Percentiles rank a stretch among this genome's conserved stretches.
phyloP scores from a whole-genome alignment of 768 basidiomycete genomes.

The Amanita pallidorosea region DNA sequence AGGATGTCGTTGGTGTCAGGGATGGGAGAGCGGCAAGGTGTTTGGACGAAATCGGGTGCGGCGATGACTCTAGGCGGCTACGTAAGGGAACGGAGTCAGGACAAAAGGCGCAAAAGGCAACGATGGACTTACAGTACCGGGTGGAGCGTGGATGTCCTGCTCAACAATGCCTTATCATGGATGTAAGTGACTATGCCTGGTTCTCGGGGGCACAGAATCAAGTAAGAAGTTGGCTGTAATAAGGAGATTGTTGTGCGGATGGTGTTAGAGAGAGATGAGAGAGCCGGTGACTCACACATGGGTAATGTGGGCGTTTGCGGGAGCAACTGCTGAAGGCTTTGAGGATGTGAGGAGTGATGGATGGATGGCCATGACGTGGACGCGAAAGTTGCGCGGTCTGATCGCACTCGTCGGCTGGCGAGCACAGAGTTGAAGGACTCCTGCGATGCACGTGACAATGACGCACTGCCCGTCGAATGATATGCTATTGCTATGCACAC shows the following conservation, averaged over 20 bases:
- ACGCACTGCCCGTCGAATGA: neutral
- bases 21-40: slow-evolving; percentile 49
- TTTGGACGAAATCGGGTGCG: slow-evolving; percentile 47
- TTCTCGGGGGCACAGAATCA: slow-evolving; percentile 64
- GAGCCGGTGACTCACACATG: neutral
- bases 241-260: neutral
- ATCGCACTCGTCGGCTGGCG: too few species aligned
- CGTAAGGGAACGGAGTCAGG: neutral
- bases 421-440: too few species aligned
- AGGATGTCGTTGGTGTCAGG: slow-evolving; percentile 42
- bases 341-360: slow-evolving; percentile 29
- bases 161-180: slow-evolving; percentile 40
- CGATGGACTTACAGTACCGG: slow-evolving; percentile 12
- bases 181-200: slow-evolving; percentile 55
- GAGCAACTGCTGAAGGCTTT: slow-evolving; percentile 16
- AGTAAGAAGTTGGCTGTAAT: slow-evolving; percentile 56
- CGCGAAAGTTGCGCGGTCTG: too few species aligned
- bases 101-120: neutral
- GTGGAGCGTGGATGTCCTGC: slow-evolving; percentile 32
- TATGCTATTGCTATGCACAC: too few species aligned
- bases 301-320: slow-evolving; percentile 3
- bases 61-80: slow-evolving; percentile 39
- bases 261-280: neutral
- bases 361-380: slow-evolving; percentile 26
- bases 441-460: neutral